These are phyloP conservation scores for Pichia thaimueangensis DNA, from an alignment of 805 yeast species.

Conservation along the genomic window DNA sequence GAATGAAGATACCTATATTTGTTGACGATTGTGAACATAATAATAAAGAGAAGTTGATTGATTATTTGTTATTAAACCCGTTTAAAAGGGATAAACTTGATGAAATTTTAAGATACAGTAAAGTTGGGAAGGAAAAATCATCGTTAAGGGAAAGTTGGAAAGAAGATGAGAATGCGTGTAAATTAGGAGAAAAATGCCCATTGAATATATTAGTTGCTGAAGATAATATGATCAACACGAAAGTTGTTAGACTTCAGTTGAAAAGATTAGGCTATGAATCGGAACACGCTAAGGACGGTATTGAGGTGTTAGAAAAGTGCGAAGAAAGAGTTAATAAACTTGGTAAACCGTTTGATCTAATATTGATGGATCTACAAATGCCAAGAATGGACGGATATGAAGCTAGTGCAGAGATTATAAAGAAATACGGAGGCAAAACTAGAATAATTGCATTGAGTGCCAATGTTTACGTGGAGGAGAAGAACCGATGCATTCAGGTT, in stretches of 20 bases:
- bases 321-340: conserved; percentile 19
- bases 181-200: conserved; percentile 35
- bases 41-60: not conserved
- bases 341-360: conserved; percentile 39
- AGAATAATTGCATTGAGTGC: conserved; percentile 43
- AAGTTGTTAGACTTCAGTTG: conserved; percentile 44
- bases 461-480: conserved; percentile 49
- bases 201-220: conserved; percentile 47
- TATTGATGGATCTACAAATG: conserved; percentile 47
- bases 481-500: conserved; percentile 38
- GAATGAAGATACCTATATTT: conserved; percentile 4
- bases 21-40: not conserved
- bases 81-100: conserved; percentile 14
- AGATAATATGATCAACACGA: conserved; percentile 45
- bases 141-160: not conserved
- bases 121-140: not conserved
- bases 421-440: conserved; percentile 26
- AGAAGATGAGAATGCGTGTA: not conserved
- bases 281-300: conserved; percentile 48
- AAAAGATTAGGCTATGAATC: conserved; percentile 44
- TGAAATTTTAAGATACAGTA: conserved; percentile 14
- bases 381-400: conserved; percentile 44
- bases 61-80: conserved; percentile 17
- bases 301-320: conserved; percentile 36
- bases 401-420: conserved; percentile 36